Percentiles rank a stretch among this genome's conserved stretches.
Conservation (phyloP, 2,329 filamentous ascomycete genomes). For the Raffaelea ambrosiae region DNA sequence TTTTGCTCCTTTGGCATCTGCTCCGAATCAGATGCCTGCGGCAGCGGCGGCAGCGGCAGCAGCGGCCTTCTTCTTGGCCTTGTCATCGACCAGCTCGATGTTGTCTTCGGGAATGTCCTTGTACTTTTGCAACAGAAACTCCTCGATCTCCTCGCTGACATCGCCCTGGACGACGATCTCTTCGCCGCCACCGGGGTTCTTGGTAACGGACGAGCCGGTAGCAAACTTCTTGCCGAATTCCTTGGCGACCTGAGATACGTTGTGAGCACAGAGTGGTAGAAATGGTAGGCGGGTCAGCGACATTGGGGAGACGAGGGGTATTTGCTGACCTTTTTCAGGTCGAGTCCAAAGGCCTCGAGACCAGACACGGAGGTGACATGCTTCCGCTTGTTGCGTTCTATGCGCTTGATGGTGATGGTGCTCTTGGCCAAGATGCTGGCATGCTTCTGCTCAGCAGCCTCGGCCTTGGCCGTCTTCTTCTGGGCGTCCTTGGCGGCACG, state of each 20-base stretch:
- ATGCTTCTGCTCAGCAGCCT: conserved; percentile 74
- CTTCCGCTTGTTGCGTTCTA: conserved; percentile 97
- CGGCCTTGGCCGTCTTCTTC: conserved; percentile 94
- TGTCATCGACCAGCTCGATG: conserved; percentile 89
- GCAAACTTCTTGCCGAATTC: conserved; percentile 99
- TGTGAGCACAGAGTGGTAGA: neutral
- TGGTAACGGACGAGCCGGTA: conserved; percentile 86
- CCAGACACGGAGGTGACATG: conserved; percentile 89
- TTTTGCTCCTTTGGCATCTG: neutral
- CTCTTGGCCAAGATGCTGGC: conserved; percentile 74
- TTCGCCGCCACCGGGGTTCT: conserved; percentile 75
- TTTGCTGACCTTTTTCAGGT: conserved; percentile 87
- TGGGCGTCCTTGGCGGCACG: conserved; percentile 91
- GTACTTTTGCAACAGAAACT: conserved; percentile 84
- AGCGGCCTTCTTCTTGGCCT: conserved; percentile 70
- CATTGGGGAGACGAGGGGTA: neutral
- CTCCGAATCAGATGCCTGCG: neutral
- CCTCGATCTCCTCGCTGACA: conserved; percentile 86
- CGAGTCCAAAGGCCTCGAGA: conserved; percentile 80
- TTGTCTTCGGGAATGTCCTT: conserved; percentile 90
- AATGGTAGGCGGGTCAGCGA: no score
- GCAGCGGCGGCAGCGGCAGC: conserved; percentile 15
- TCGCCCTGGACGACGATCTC: conserved; percentile 98
- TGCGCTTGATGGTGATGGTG: conserved; percentile 85
- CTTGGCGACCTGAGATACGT: conserved; percentile 56